A percentile compares a stretch with the other conserved stretches of the same genome.
Conservation (phyloP, 1,284 basidiomycete species). For the Porodaedalea pini region DNA sequence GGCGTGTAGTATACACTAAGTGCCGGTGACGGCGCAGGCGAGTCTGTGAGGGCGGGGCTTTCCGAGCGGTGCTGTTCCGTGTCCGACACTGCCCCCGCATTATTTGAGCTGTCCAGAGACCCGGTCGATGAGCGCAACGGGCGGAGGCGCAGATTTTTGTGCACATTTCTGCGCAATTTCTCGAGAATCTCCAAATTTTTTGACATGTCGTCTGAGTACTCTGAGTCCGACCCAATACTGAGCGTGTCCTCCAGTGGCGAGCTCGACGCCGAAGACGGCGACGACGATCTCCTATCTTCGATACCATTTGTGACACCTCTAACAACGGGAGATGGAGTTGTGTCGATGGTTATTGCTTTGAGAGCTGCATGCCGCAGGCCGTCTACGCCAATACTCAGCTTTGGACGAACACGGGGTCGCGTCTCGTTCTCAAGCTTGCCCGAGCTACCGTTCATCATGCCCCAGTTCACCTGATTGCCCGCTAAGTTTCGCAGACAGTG, state of each 20-base stretch:
- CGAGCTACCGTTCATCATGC: slow-evolving; percentile 5
- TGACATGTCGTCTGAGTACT: slow-evolving; percentile 49
- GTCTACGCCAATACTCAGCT: slow-evolving; percentile 33
- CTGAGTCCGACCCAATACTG: slow-evolving; percentile 26
- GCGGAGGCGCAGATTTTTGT: slow-evolving; percentile 69
- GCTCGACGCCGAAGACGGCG: slow-evolving; percentile 33
- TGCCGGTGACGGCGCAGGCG: slow-evolving; percentile 45
- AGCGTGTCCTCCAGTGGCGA: slow-evolving; percentile 27
- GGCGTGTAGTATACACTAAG: slow-evolving; percentile 60
- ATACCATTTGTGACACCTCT: slow-evolving; percentile 19
- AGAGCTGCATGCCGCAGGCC: slow-evolving; percentile 27
- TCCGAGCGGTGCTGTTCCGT: slow-evolving; percentile 24
- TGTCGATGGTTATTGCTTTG: slow-evolving; percentile 33
- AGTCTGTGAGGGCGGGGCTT: slow-evolving; percentile 34
- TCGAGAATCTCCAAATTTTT: slow-evolving; percentile 65
- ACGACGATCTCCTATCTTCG: slow-evolving; percentile 29
- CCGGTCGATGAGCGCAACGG: slow-evolving; percentile 58
- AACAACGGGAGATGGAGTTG: slow-evolving; percentile 32
- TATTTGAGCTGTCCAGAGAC: slow-evolving; percentile 31
- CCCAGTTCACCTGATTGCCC: too few relatives aligned
- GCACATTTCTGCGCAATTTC: slow-evolving; percentile 61
- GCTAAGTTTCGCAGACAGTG: too few relatives aligned
- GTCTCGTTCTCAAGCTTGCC: slow-evolving; percentile 22
- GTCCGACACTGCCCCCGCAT: neutral
- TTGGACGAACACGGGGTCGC: slow-evolving; percentile 34